Conservation (phyloP, 2,329 filamentous ascomycete species). For the Colletotrichum cordylinicola region DNA sequence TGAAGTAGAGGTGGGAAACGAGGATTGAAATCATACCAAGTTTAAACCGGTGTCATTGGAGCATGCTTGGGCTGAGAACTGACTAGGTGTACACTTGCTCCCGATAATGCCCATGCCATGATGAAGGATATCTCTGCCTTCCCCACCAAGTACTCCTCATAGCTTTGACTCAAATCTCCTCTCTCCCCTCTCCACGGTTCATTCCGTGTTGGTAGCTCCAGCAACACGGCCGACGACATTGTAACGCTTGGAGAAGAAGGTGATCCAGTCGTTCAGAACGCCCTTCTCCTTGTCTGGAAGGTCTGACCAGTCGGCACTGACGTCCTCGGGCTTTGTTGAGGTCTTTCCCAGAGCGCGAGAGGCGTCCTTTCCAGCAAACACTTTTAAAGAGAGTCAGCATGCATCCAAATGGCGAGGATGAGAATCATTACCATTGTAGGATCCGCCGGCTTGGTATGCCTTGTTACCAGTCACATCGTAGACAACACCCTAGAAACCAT, state of each 20-base stretch:
- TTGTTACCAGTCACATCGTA: conserved; percentile 94
- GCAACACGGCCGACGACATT: conserved; percentile 79
- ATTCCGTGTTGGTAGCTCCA: conserved; percentile 64
- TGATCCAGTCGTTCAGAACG: conserved; percentile 89
- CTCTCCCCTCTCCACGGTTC: not conserved
- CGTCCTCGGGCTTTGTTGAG: conserved; percentile 86
- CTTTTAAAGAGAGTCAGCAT: conserved; percentile 49
- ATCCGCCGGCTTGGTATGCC: conserved; percentile 80
- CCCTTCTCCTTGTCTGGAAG: conserved; percentile 85
- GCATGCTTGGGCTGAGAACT: not conserved
- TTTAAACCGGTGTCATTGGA: not conserved
- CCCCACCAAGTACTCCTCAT: not conserved
- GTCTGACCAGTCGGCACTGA: conserved; percentile 81
- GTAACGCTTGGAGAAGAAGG: conserved; percentile 96
- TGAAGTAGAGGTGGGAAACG: not conserved
- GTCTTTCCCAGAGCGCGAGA: conserved; percentile 90
- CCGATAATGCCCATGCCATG: not conserved
- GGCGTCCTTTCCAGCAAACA: conserved; percentile 94
- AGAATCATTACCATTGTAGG: conserved; percentile 76
- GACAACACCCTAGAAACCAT: conserved; percentile 74
- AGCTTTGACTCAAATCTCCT: not conserved
- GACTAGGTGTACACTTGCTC: not conserved
- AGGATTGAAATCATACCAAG: not conserved
- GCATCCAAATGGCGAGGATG: not conserved
- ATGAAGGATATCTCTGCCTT: not conserved